These are phyloP conservation scores for Pythium biforme DNA, from an alignment of 352 stramenopile genomes.

Conservation along the genomic window DNA sequence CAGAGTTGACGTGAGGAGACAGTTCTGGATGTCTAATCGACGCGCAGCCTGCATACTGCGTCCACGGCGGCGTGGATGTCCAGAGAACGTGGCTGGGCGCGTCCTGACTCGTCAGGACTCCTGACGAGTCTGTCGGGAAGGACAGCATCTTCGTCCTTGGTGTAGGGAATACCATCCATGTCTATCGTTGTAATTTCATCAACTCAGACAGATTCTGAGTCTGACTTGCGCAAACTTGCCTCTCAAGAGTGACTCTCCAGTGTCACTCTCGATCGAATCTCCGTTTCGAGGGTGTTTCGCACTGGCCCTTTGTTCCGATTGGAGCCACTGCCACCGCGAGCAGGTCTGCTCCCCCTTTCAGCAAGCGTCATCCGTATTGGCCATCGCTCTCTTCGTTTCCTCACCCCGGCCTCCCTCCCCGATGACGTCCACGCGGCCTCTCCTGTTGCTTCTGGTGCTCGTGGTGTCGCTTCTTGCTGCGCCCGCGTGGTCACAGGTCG, in stretches of 20 bases:
- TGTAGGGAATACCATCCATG: not conserved
- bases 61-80: too few relatives aligned
- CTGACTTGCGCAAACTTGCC: not conserved
- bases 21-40: not conserved
- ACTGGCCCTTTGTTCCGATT: not conserved
- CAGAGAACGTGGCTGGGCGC: too few relatives aligned
- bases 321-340: not conserved
- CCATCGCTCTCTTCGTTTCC: not conserved
- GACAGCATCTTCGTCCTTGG: too few relatives aligned
- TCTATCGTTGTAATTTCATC: not conserved
- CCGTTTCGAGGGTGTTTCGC: not conserved
- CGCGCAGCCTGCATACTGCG: not conserved
- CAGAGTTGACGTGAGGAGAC: not conserved
- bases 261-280: not conserved
- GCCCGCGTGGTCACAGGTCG: conserved; percentile 22
- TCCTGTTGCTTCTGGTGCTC: conserved; percentile 24
- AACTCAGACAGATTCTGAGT: too few relatives aligned
- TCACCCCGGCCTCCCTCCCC: not conserved
- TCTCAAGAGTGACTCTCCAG: not conserved
- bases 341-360: not conserved
- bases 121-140: too few relatives aligned
- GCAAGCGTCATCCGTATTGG: not conserved
- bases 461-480: conserved; percentile 8
- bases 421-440: not conserved
- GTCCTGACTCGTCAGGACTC: too few relatives aligned